Conservation (phyloP, 306 rosid genomes). For the Purshia tridentata region DNA sequence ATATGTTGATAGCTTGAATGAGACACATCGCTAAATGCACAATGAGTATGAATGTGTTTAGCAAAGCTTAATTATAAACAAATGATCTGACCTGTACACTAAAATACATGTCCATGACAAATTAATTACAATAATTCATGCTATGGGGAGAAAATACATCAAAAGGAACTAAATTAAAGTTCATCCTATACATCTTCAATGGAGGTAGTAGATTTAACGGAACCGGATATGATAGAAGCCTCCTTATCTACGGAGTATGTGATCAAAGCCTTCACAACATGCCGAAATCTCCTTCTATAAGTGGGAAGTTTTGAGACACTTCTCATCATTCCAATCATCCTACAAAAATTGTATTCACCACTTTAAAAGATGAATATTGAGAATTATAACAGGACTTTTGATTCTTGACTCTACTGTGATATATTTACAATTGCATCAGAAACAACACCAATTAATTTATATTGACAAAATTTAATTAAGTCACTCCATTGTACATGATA, state of each 20-base stretch:
- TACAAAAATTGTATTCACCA: slow-evolving; percentile 22
- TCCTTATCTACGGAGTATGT: slow-evolving; percentile 35
- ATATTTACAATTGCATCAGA: too few relatives aligned
- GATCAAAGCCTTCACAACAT: slow-evolving; percentile 56
- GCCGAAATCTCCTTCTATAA: slow-evolving; percentile 63
- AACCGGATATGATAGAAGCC: slow-evolving; percentile 30
- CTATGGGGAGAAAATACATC: not conserved
- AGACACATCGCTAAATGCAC: too few relatives aligned
- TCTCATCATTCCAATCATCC: slow-evolving; percentile 80
- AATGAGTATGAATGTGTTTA: not conserved
- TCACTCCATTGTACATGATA: too few relatives aligned
- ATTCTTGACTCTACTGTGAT: not conserved
- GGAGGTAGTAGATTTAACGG: slow-evolving; percentile 40
- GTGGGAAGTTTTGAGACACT: slow-evolving; percentile 73
- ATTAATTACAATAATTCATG: not conserved
- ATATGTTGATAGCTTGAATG: too few relatives aligned
- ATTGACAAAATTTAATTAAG: too few relatives aligned
- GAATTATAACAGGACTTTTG: not conserved
- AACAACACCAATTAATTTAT: too few relatives aligned
- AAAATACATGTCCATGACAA: not conserved
- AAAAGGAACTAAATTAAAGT: not conserved
- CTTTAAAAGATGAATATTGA: slow-evolving; percentile 12
- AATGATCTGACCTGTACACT: not conserved
- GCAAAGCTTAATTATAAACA: not conserved
- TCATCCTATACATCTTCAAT: slow-evolving; percentile 48